phyloP scores from a whole-genome alignment of 345 rosid genomes.

The Draba incana region DNA sequence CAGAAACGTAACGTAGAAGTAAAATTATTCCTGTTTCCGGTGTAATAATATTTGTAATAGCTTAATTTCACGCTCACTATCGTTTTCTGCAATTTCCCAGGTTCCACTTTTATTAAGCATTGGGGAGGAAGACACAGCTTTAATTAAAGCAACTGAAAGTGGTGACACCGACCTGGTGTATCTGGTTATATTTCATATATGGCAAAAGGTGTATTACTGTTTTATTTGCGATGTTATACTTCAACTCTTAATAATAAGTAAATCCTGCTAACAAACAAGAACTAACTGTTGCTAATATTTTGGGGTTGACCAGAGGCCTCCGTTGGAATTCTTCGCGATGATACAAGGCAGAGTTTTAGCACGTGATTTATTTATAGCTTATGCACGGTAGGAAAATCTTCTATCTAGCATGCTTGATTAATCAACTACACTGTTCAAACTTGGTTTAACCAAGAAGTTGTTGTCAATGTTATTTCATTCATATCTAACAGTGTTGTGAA shows the following conservation, averaged over 20 bases:
- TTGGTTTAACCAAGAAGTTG: conserved; percentile 7
- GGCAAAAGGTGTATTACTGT: conserved; percentile 74
- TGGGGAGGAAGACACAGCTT: conserved; percentile 93
- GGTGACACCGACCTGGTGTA: conserved; percentile 96
- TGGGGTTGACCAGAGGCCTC: conserved; percentile 66
- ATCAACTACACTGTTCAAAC: background rate
- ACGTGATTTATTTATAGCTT: conserved; percentile 77
- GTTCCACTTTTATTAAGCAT: conserved; percentile 95
- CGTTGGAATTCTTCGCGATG: conserved; percentile 84
- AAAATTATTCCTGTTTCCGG: background rate
- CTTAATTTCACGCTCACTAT: conserved; percentile 13
- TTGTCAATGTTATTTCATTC: background rate
- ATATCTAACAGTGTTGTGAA: background rate
- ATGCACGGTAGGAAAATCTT: conserved; percentile 60
- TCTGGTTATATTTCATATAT: conserved; percentile 92
- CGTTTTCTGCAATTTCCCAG: conserved; percentile 47
- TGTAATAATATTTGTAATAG: background rate
- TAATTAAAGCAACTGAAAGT: conserved; percentile 91
- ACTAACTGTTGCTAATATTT: conserved; percentile 21
- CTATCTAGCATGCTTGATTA: conserved; percentile 2
- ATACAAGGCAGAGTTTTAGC: conserved; percentile 87
- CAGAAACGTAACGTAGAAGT: background rate
- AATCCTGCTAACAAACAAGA: conserved; percentile 11
- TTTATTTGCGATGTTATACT: background rate
- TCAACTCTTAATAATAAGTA: background rate